These are phyloP conservation scores for Neurospora sp. DNA, from an alignment of 495 filamentous ascomycete genomes.

Conservation along the genomic window DNA sequence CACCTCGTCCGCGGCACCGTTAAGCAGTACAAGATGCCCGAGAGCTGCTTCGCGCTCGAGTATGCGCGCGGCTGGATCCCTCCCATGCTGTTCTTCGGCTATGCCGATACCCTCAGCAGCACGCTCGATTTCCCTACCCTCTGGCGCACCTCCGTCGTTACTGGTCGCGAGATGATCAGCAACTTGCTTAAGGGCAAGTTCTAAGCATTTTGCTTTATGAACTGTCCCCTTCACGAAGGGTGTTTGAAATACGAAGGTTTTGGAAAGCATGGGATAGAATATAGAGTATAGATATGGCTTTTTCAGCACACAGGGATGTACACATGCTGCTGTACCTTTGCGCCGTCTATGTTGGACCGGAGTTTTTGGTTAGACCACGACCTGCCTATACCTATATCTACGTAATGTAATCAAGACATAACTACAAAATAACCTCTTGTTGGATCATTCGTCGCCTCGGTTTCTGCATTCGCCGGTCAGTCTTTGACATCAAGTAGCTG, in stretches of 20 bases:
- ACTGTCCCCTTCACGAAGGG: too few relatives aligned
- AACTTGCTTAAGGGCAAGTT: slow-evolving; percentile 66
- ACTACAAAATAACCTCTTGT: not conserved
- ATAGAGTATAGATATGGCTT: not conserved
- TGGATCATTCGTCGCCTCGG: not conserved
- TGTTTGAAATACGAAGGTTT: not conserved
- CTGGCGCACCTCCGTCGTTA: slow-evolving; percentile 64
- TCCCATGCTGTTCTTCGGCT: slow-evolving; percentile 80
- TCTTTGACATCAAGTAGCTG: not conserved
- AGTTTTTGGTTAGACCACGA: not conserved
- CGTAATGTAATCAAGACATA: not conserved
- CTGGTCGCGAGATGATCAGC: slow-evolving; percentile 58
- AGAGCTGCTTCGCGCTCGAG: slow-evolving; percentile 75
- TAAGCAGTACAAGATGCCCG: slow-evolving; percentile 80
- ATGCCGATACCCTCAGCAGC: slow-evolving; percentile 64
- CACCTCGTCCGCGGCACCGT: slow-evolving; percentile 63
- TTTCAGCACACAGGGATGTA: not conserved
- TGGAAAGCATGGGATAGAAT: not conserved
- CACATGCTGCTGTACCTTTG: not conserved
- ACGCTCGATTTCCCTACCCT: slow-evolving; percentile 71
- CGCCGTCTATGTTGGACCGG: not conserved
- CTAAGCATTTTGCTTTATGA: slow-evolving; percentile 23
- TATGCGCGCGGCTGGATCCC: slow-evolving; percentile 87
- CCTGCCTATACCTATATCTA: not conserved
- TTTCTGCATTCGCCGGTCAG: not conserved